Evolutionary conservation across 495 filamentous ascomycete genomes (phyloP).

Genomic region (Penicillium cataractarum): DNA sequence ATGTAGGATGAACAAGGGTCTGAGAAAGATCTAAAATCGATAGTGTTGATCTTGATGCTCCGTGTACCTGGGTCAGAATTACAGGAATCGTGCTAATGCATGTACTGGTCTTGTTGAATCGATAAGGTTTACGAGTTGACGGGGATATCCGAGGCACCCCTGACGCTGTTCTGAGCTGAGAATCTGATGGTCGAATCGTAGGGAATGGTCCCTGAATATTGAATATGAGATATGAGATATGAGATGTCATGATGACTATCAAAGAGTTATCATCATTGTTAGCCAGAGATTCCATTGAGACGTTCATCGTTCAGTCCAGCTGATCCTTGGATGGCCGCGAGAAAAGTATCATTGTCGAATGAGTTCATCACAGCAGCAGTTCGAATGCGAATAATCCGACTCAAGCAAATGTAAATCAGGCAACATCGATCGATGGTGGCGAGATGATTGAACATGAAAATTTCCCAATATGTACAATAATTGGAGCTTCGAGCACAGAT

Average conservation of each 20-base stretch:
- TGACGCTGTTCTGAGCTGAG: not conserved
- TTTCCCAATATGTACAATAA: not conserved
- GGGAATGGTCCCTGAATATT: conserved; percentile 7
- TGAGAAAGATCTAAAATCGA: conserved; percentile 24
- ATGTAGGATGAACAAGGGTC: conserved; percentile 13
- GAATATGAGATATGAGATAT: conserved; percentile 16
- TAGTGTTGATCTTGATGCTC: conserved; percentile 16
- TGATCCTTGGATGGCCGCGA: not conserved
- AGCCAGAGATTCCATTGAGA: not conserved
- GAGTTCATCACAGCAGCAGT: conserved; percentile 6
- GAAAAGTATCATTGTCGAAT: not conserved
- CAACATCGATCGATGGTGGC: conserved; percentile 10
- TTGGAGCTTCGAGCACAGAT: conserved; percentile 7
- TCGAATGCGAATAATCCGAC: not conserved
- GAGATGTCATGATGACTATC: conserved; percentile 4
- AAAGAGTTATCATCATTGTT: not conserved
- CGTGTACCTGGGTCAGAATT: conserved; percentile 19
- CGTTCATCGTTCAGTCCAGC: not conserved
- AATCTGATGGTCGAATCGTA: conserved; percentile 13
- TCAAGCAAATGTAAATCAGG: not conserved
- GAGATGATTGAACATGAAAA: conserved; percentile 8
- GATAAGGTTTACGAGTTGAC: conserved; percentile 17
- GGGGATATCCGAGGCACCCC: conserved; percentile 8
- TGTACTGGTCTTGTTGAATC: conserved; percentile 1
- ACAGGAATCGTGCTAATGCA: conserved; percentile 23